These are phyloP conservation scores for Agrocybe chaxingu DNA, from an alignment of 768 basidiomycete species.

Conservation along the genomic window DNA sequence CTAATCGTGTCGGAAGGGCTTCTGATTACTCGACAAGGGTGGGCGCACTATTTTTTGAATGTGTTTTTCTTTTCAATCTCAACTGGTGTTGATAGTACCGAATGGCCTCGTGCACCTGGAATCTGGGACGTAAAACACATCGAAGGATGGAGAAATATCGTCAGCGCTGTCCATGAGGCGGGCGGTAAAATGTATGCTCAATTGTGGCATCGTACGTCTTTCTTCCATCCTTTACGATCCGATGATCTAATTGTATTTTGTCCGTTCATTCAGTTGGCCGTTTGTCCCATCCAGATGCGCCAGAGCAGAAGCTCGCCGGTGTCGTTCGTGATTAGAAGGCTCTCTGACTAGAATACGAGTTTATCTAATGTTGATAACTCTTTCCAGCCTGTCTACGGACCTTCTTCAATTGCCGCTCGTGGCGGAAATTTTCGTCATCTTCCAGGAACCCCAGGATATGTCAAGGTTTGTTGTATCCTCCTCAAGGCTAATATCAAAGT, in stretches of 20 bases:
- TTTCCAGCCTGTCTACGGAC: constrained; percentile 38
- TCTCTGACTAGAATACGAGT: neutral
- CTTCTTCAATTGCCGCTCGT: constrained; percentile 40
- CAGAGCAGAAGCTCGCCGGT: constrained; percentile 34
- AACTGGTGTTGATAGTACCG: constrained; percentile 26
- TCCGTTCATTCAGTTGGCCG: constrained; percentile 26
- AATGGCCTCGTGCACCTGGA: constrained; percentile 43
- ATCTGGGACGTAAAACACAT: constrained; percentile 45
- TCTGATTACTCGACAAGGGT: constrained; percentile 41
- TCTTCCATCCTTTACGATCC: neutral
- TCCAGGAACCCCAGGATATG: constrained; percentile 34
- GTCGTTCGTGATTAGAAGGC: constrained; percentile 16
- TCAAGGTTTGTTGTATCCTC: constrained; percentile 18
- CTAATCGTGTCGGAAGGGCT: constrained; percentile 38
- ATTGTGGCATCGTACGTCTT: constrained; percentile 36
- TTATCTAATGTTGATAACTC: neutral
- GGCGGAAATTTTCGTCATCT: constrained; percentile 39
- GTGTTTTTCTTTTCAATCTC: neutral
- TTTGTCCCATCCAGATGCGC: constrained; percentile 31
- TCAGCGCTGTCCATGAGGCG: constrained; percentile 42
- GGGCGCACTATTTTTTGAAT: neutral
- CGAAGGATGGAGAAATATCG: constrained; percentile 42
- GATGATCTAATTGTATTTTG: neutral
- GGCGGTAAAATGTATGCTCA: constrained; percentile 45
- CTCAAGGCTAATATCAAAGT: too few relatives aligned